Conservation (phyloP, 225 moss, liverwort and hornwort genomes). For the Physcomitrellopsis africana region DNA sequence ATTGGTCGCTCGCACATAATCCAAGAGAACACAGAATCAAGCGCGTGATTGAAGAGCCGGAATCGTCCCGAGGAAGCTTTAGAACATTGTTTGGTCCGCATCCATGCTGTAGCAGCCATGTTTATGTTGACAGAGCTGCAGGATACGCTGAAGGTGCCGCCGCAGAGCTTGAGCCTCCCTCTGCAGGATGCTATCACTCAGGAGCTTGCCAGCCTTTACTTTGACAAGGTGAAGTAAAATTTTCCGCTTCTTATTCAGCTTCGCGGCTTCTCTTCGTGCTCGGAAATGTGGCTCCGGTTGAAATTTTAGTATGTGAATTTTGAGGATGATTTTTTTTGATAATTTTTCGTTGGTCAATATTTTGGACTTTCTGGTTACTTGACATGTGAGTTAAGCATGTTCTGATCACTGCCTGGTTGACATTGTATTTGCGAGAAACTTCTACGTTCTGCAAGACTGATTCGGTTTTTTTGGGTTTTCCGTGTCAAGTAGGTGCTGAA, state of each 20-base stretch:
- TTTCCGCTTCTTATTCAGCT: neutral
- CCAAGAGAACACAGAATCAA: too few relatives aligned
- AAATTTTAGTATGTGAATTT: too few relatives aligned
- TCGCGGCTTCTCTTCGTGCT: neutral
- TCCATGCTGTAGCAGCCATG: too few relatives aligned
- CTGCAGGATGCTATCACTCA: conserved; percentile 48
- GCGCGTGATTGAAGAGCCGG: too few relatives aligned
- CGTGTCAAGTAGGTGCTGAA: conserved; percentile 23
- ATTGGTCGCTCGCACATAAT: too few relatives aligned
- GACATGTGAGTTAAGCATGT: neutral
- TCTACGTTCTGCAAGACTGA: conserved; percentile 7
- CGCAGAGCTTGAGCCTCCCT: conserved; percentile 44
- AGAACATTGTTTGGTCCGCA: too few relatives aligned
- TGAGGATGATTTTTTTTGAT: too few relatives aligned
- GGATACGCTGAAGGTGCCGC: conserved; percentile 51
- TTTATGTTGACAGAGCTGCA: conserved; percentile 44
- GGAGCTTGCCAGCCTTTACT: conserved; percentile 45
- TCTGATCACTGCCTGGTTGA: neutral
- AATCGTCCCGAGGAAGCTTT: too few relatives aligned
- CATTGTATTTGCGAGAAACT: neutral
- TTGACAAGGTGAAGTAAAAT: conserved; percentile 39
- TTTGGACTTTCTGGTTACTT: neutral
- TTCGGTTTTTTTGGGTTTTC: neutral
- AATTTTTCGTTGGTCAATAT: too few relatives aligned
- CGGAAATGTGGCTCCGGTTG: neutral